Percentiles rank a stretch among this genome's conserved stretches.
These are phyloP conservation scores for Elaeis guineensis DNA, from an alignment of 176 grass and related monocot genomes.

Conservation along the genomic window DNA sequence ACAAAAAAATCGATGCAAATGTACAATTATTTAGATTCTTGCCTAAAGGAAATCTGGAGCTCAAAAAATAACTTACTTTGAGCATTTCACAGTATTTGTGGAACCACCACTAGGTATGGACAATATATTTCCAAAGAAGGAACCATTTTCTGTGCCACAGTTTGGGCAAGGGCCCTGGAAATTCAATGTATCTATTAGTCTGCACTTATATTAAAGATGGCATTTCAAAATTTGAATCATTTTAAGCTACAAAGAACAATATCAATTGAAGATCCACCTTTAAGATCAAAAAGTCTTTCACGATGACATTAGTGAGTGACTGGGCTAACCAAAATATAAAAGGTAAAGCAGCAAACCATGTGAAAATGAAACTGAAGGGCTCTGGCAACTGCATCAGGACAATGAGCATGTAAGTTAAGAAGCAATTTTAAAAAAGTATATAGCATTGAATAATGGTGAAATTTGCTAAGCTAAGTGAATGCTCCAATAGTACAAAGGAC, in stretches of 20 bases:
- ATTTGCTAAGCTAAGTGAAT: too few relatives aligned
- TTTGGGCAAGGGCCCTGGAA: constrained; percentile 76
- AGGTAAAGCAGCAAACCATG: constrained; percentile 89
- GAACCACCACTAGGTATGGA: constrained; percentile 69
- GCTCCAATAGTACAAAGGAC: too few relatives aligned
- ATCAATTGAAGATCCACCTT: constrained; percentile 45
- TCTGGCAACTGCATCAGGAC: constrained; percentile 73
- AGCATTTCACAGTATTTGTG: constrained; percentile 69
- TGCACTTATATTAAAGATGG: neutral
- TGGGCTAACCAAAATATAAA: constrained; percentile 72
- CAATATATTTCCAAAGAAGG: constrained; percentile 88
- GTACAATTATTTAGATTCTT: neutral
- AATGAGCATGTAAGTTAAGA: constrained; percentile 16
- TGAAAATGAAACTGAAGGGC: constrained; percentile 95
- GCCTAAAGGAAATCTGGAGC: neutral
- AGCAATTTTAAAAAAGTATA: neutral
- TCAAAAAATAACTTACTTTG: constrained; percentile 43
- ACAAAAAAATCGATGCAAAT: constrained; percentile 7
- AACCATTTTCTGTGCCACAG: constrained; percentile 79
- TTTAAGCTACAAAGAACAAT: constrained; percentile 8
- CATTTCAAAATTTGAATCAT: neutral
- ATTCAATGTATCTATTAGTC: constrained; percentile 20
- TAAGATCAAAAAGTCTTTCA: constrained; percentile 86
- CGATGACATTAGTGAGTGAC: constrained; percentile 61
- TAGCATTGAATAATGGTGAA: too few relatives aligned